A percentile compares a stretch with the other conserved stretches of the same genome.
phyloP scores from a whole-genome alignment of 164 flowering plant species.

The Vitis labrusca region DNA sequence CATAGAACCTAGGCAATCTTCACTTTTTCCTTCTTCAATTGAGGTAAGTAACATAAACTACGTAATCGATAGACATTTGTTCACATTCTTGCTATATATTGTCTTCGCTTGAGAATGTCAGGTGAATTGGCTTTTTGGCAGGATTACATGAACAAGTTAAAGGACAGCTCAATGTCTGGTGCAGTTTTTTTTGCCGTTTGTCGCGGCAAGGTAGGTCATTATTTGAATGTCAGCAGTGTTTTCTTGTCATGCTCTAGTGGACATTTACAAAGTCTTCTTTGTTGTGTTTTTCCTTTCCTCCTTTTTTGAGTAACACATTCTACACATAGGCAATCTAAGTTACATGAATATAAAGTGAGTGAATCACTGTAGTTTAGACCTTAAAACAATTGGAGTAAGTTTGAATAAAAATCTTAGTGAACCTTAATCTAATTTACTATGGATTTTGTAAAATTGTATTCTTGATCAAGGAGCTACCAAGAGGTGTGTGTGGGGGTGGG shows the following conservation, averaged over 20 bases:
- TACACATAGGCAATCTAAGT: no score
- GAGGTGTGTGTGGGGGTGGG: no score
- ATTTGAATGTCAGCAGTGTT: background rate
- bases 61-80: background rate
- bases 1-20: conserved; percentile 86
- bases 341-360: background rate
- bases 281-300: no score
- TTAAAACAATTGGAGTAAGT: no score
- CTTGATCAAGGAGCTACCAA: no score
- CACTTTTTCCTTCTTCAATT: conserved; percentile 69
- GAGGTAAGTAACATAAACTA: conserved; percentile 41
- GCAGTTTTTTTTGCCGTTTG: conserved; percentile 96
- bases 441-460: no score
- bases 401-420: no score
- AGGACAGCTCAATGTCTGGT: conserved; percentile 73
- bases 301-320: no score
- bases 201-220: conserved; percentile 83
- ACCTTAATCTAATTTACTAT: no score
- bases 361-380: no score
- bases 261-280: background rate
- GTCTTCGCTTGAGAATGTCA: background rate
- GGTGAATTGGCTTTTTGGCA: conserved; percentile 28
- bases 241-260: background rate
- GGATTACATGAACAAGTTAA: conserved; percentile 86
- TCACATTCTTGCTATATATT: background rate